Evolutionary conservation across 306 rosid species (phyloP).

Genomic region (Rosa persica): DNA sequence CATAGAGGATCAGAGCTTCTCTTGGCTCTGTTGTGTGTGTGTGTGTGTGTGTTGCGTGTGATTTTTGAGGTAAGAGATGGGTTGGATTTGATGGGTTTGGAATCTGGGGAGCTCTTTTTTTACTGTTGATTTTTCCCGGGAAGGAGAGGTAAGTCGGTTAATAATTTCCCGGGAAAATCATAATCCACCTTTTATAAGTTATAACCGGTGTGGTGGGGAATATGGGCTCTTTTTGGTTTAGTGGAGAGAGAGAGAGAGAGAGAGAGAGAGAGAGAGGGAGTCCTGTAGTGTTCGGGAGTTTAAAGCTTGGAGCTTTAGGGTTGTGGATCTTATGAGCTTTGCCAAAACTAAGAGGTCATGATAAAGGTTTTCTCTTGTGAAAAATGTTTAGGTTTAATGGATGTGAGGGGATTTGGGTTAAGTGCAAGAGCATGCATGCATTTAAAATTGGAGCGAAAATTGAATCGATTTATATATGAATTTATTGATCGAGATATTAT

Average conservation of each 20-base stretch:
- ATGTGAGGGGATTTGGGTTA: background rate
- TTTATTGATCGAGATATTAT: background rate
- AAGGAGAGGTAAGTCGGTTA: constrained; percentile 27
- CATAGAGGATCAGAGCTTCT: constrained; percentile 41
- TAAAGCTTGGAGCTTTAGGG: background rate
- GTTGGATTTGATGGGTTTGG: constrained; percentile 4
- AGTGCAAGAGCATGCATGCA: background rate
- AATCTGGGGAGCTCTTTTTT: background rate
- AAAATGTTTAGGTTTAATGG: background rate
- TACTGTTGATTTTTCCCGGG: constrained; percentile 35
- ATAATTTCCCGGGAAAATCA: constrained; percentile 51
- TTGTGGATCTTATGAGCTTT: too few species aligned
- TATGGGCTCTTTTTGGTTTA: background rate
- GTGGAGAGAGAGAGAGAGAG: background rate
- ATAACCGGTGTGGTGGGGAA: background rate
- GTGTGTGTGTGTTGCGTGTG: too few species aligned
- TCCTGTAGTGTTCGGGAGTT: background rate
- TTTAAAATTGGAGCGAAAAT: background rate
- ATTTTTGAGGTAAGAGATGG: constrained; percentile 3
- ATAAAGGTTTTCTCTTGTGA: too few species aligned
- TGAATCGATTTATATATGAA: background rate
- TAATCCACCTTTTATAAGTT: background rate
- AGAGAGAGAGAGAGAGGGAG: background rate
- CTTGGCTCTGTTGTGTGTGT: background rate
- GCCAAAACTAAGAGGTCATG: background rate